Conservation (phyloP, 768 basidiomycete genomes). For the Kwoniella bestiolae region DNA sequence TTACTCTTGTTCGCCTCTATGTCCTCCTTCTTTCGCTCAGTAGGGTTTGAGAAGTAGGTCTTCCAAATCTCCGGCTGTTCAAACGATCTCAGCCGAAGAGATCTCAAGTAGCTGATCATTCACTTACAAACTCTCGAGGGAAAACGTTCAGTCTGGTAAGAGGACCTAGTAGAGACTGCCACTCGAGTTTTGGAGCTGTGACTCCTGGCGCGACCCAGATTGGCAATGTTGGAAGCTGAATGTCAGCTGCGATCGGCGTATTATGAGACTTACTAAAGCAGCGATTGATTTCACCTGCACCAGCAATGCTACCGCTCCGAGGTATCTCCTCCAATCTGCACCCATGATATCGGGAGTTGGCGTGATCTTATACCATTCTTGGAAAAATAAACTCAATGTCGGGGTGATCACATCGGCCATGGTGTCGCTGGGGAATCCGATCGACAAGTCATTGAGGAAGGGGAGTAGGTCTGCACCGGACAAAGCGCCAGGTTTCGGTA, state of each 20-base stretch:
- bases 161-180: conserved; percentile 72
- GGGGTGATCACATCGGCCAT: conserved; percentile 78
- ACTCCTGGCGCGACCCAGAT: conserved; percentile 53
- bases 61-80: conserved; percentile 72
- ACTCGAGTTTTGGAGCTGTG: conserved; percentile 59
- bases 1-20: conserved; percentile 82
- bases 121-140: conserved; percentile 79
- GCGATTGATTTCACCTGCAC: conserved; percentile 83
- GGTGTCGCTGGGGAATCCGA: conserved; percentile 70
- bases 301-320: conserved; percentile 78
- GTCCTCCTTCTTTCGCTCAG: conserved; percentile 73
- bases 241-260: conserved; percentile 15
- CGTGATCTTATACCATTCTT: conserved; percentile 54
- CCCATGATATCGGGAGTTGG: conserved; percentile 53
- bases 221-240: conserved; percentile 48
- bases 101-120: conserved; percentile 6
- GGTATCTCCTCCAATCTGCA: conserved; percentile 75
- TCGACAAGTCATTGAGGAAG: conserved; percentile 81
- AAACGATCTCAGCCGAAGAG: not conserved
- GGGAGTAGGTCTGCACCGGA: conserved; percentile 71
- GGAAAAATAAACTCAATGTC: conserved; percentile 52
- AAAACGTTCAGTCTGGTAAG: conserved; percentile 83
- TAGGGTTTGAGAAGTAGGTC: conserved; percentile 83
- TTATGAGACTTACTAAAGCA: conserved; percentile 61
- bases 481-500: conserved; percentile 63